Base-by-base conservation (phyloP, 2,329 filamentous ascomycete species). In the Pezicula neosporulosa region DNA sequence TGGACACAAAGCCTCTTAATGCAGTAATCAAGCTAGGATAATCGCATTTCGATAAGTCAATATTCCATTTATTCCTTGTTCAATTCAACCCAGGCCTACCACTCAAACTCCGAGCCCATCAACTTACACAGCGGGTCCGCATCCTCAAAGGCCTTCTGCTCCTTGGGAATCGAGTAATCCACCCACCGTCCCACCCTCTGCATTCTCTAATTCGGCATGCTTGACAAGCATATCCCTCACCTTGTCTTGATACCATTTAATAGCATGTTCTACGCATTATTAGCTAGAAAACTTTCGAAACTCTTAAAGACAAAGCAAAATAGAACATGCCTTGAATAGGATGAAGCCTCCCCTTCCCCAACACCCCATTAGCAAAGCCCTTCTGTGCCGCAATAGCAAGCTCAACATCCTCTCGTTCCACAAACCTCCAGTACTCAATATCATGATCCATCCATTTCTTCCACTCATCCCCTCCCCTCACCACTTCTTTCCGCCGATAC, bases 161-260 rank as follows among this genome's bases (percentile, higher is more conserved):
- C 33, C 16, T 48, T 39, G 2, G 46, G 35, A 16, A 48, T 16
- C 15, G 46, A 48, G 36, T 39, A 48, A 18, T 48, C 36, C 16
- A 48, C n/a, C 36, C 16, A 48, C n/a, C 5, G 19, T 27, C 33
- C 16, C 7, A n/a, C 46, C 35, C 28, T 21, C 19, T 39, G 38
- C 30, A n/a, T 6, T 41, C 24, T 48, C 46, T n/a, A 41, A 15
- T 15, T 48, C 19, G 5, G 33, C 36, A 28, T 48, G 46, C 21
- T 48, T 36, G 8, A 36, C 16, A 10, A 48, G 36, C 7, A 21
- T 16, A 3, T 27, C 37, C 6, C 46, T n/a, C 4, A 48, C 10
- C 28, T 48, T 48, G 41, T 48, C 36, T 39, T 48, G 35, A 28
- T 48, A 48, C 46, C 35, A 48, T 28, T 48, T 48, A 10, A 48